Evolutionary conservation across 306 rosid species (phyloP), one percentile per base, ranked within the genome.

Genomic region (Betula pendula): DNA sequence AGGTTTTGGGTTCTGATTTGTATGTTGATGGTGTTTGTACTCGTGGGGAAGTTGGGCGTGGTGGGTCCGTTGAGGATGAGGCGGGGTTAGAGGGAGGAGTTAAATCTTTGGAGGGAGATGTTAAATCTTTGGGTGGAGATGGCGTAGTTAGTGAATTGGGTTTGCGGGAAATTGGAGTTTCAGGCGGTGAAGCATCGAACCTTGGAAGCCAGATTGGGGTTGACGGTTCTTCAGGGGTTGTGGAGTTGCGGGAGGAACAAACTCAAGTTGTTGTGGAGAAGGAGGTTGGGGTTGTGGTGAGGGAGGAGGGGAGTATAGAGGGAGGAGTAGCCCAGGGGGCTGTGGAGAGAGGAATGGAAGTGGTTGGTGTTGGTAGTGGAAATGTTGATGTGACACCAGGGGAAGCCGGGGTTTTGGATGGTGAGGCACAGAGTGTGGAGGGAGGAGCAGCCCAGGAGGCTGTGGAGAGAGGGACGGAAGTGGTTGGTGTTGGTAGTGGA

Each of bases 21-120:
- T 93, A 85, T 82, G 88, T 89, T 81, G 96, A 92, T 79, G 97
- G 94, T 60, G 96, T 93, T 75, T 91, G 92, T 74, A 83, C 90
- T n/a, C 81, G 77, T 74, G 87, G 74, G 40, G 91, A 76, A 80
- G 83, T 56, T 53, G 85, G 69, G 56, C 76, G 62, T 6, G 77
- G 52, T 38, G 86, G 19, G 49, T 35, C 71, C 24, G 56, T 24
- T 8, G 85, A 81, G 75, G 82, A 25, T 40, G 82, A 73, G 47
- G 82, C 38, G 49, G 82, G 48, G 63, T 77, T 72, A 47, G 77
- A 31, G 72, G 45, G 78, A 71, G 88, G 71, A 79, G 79, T 33
- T 71, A 74, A 53, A 31, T 56, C 86, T 71, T 72, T 16, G 38
- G 80, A 20, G 16, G 63, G 51, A 58, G 62, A 6, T 66, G 31